Evolutionary conservation across 2,329 filamentous ascomycete genomes (phyloP).

Genomic region (Podosphaera fusca): DNA sequence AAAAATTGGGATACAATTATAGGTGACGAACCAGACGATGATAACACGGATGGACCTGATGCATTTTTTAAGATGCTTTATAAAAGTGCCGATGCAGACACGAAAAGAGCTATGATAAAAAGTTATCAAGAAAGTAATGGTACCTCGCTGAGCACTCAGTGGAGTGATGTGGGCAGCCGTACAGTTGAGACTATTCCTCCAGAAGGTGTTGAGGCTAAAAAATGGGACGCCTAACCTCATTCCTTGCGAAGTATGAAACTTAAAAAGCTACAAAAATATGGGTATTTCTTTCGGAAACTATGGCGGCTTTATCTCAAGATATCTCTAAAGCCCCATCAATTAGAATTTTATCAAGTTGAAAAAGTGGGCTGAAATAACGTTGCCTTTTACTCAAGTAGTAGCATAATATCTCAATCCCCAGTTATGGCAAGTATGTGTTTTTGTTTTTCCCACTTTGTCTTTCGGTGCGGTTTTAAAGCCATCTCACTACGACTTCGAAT

Average conservation of each 20-base stretch:
- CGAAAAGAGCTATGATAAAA: constrained; percentile 90
- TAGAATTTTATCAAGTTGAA: no score
- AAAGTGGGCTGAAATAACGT: no score
- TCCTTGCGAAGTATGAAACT: neutral
- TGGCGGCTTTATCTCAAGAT: no score
- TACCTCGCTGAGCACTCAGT: constrained; percentile 78
- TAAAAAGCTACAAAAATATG: neutral
- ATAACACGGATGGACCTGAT: constrained; percentile 44
- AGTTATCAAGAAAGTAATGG: constrained; percentile 87
- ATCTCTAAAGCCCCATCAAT: no score
- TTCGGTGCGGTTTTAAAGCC: no score
- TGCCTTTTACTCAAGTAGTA: no score
- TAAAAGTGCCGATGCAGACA: constrained; percentile 51
- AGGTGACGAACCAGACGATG: constrained; percentile 28
- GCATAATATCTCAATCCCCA: no score
- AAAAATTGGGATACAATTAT: constrained; percentile 84
- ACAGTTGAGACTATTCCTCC: constrained; percentile 52
- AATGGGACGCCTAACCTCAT: constrained; percentile 25
- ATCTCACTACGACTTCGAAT: no score
- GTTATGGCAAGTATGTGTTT: no score
- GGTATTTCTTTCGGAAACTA: neutral
- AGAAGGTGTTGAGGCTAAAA: constrained; percentile 55
- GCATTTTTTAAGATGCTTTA: constrained; percentile 82
- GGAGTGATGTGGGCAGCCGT: constrained; percentile 53
- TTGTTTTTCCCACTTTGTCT: no score